Evolutionary conservation across 2,329 filamentous ascomycete genomes (phyloP), one percentile per base, ranked within the genome.

Genomic region (Colletotrichum incanum): DNA sequence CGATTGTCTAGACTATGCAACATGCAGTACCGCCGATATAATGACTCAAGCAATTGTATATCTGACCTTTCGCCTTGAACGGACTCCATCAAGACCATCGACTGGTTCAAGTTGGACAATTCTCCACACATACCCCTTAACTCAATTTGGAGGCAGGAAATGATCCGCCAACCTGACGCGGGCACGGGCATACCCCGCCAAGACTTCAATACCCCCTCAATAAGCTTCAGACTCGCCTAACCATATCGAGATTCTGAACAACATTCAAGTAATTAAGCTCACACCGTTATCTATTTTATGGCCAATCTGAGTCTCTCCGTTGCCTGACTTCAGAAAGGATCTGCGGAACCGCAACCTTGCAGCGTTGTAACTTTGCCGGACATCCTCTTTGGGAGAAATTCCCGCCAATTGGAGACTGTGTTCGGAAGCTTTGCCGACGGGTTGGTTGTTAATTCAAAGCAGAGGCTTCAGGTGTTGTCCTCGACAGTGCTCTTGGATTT

Each of bases 211-310:
- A 39, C 34, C 67, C 55, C 61, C 66, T 70, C 61, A 70, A 70
- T 70, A 60, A 70, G 54, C 61, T 60, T 65, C 54, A 65, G n/a
- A 70, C 67, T 28, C 67, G 12, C 1, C 45, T 65, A 45, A 9
- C 54, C 45, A 55, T 1, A 39, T 60, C 16, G 43, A 55, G 52
- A 7, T 18, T 20, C 28, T 39, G 23, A 45, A 4, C 45, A 54
- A 23, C 34, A 37, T 37, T 43, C 34, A 50, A 60, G 67, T 16
- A 70, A 70, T 70, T 65, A 70, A 65, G 54, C 67, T 70, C 61
- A 70, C 61, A 65, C 67, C 61, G 45, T 65, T 60, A 34, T 60
- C 54, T 43, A 7, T 3, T 20, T 28, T 6, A 20, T 26, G 11
- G 14, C 60, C 67, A 69, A 69, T 65, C 67, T 54, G 23, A 18